Conservation (phyloP, 495 filamentous ascomycete species). For the Pyrenula aspistea region DNA sequence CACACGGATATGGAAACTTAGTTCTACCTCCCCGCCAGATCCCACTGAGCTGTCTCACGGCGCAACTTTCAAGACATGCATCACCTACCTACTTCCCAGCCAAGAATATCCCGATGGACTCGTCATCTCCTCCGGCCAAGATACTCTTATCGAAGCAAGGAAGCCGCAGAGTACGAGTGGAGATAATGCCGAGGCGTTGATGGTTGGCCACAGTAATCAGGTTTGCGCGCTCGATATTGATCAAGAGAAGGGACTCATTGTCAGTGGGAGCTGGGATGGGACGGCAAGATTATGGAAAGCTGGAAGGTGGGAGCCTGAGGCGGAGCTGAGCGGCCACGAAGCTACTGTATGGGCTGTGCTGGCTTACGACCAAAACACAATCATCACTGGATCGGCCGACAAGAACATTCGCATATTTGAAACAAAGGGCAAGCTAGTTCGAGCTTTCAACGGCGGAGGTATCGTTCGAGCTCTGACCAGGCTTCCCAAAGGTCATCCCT, state of each 20-base stretch:
- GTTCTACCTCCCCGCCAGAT: slow-evolving; percentile 56
- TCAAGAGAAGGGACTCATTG: slow-evolving; percentile 54
- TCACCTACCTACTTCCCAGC: slow-evolving; percentile 68
- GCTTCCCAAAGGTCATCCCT: slow-evolving; percentile 62
- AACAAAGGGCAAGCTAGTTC: slow-evolving; percentile 47
- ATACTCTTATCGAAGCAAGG: slow-evolving; percentile 85
- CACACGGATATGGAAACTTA: slow-evolving; percentile 72
- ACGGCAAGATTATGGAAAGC: slow-evolving; percentile 68
- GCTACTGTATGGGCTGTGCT: slow-evolving; percentile 85
- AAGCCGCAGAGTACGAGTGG: slow-evolving; percentile 48
- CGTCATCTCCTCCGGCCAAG: slow-evolving; percentile 75
- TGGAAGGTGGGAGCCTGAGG: slow-evolving; percentile 63
- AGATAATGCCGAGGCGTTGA: slow-evolving; percentile 71
- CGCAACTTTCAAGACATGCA: slow-evolving; percentile 69
- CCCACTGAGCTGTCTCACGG: slow-evolving; percentile 63
- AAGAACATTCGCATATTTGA: slow-evolving; percentile 75
- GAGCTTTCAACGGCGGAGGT: slow-evolving; percentile 58
- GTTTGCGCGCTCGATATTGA: slow-evolving; percentile 77
- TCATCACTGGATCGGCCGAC: slow-evolving; percentile 85
- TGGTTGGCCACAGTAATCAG: slow-evolving; percentile 78
- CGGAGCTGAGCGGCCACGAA: slow-evolving; percentile 61
- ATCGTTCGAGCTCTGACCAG: slow-evolving; percentile 80
- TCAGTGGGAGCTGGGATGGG: slow-evolving; percentile 93
- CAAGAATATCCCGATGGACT: slow-evolving; percentile 63
- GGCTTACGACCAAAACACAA: slow-evolving; percentile 62